Base-by-base conservation (phyloP, 352 stramenopile genomes). In the Pythium aphanidermatum region DNA sequence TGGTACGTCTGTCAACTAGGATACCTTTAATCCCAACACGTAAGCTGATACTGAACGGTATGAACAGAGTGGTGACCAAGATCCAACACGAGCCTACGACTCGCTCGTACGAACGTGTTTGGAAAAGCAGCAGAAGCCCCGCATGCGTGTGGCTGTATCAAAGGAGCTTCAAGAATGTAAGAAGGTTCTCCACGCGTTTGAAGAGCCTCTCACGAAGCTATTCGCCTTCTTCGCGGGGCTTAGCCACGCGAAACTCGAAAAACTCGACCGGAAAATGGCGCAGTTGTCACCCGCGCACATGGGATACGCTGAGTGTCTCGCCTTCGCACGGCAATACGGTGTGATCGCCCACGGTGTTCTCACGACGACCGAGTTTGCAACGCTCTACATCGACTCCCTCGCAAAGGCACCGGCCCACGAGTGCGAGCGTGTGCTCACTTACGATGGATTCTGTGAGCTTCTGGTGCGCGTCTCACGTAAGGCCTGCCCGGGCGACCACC, bases 341-440 rank as follows among this genome's bases (percentile, higher is more conserved):
- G 61, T 92, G 41, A 87, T 88, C n/a, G 67, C 72, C 11, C 72
- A 83, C 40, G 71, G 75, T 1, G 75, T 87, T 28, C 51, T 92
- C 31, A 89, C 74, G 9, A 86, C 76, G 36, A 88, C 76, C 49
- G 74, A 87, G 57, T 92, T 89, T 41, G 67, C 76, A 23, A 68
- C 55, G 2, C 62, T 81, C 17, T 92, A 89, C 56, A 81, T 88
- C 47, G 79, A 88, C 58, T 80, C 74, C 41, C 63, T 92, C 13
- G 44, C 62, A 11, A 89, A 86, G 44, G 45, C 55, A 0, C 71
- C 69, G 2, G 30, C 38, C n/a, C 60, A 74, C 20, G 72, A 89
- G 48, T 66, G 66, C 41, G 65, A 86, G 19, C 76, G 76, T 5
- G 74, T 83, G 42, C 49, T 92, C 28, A 85, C 66, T 3, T 84